Evolutionary conservation across 805 yeast species (phyloP).

Genomic region (Pichia cephalocereana): DNA sequence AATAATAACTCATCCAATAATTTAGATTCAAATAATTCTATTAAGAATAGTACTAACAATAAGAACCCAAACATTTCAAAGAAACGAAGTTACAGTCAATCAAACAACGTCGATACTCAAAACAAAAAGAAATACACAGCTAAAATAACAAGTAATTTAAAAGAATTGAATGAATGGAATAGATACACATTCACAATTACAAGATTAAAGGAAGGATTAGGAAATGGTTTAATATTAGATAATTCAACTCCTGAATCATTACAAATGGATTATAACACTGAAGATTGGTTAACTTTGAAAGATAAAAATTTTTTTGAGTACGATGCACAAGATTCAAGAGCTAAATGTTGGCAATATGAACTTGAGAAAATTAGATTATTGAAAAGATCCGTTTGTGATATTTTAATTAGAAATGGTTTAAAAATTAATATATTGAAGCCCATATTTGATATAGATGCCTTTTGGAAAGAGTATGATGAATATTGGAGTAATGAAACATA

Average conservation of each 20-base stretch:
- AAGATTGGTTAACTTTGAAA: constrained; percentile 20
- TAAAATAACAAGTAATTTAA: neutral
- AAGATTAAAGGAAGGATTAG: constrained; percentile 17
- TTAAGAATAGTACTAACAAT: too few relatives aligned
- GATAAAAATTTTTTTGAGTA: constrained; percentile 8
- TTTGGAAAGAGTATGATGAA: constrained; percentile 53
- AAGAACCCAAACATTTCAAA: too few relatives aligned
- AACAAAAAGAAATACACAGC: neutral
- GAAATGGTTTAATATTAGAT: constrained; percentile 17
- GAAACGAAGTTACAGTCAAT: too few relatives aligned
- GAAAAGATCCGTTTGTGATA: constrained; percentile 16
- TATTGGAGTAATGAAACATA: constrained; percentile 19
- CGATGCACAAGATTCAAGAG: constrained; percentile 13
- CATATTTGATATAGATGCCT: constrained; percentile 50
- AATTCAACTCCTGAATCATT: constrained; percentile 1
- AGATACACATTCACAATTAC: constrained; percentile 19
- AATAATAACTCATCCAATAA: too few relatives aligned
- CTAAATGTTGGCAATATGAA: constrained; percentile 22
- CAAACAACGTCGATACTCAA: neutral
- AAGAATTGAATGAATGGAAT: constrained; percentile 14
- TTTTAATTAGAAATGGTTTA: constrained; percentile 15
- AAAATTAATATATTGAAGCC: constrained; percentile 25
- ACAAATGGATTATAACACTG: constrained; percentile 20
- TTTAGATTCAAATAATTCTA: too few relatives aligned
- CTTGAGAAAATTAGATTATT: constrained; percentile 12